Base-by-base conservation (phyloP, 2,329 filamentous ascomycete genomes). In the Fusarium cyanostomum region DNA sequence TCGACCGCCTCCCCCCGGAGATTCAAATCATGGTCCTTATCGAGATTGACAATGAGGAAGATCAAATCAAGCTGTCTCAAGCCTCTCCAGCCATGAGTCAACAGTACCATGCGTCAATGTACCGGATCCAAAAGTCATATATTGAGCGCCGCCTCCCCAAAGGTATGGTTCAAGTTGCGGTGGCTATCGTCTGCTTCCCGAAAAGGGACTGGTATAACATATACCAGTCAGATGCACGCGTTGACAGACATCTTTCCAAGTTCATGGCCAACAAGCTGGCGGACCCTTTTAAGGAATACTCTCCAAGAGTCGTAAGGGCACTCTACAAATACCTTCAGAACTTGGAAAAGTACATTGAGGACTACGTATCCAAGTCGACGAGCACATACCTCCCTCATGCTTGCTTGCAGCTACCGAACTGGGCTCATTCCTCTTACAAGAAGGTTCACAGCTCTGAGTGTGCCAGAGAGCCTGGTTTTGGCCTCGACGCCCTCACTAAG, bases 321-420 rank as follows among this genome's bases (percentile, higher is more conserved):
- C 16, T 53, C 5, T 35, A 50, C 6, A 8, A 21, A 1, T 35
- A 57, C 8, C 16, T 61, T 6, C 13, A 21, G 9, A 24, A 18
- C 5, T 10, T 57, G 2, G 41, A 53, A 6, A 15, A 38, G 5
- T 42, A 49, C 30, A 58, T 58, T 16, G 35, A 42, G n/a, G 58
- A 59, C 27, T 62, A 62, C 11, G 7, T 59, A 9, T 33, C 18
- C 18, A 62, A 62, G 21, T 52, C 52, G 11, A 57, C 59, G 2
- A 41, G 39, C 31, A 2, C 24, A 27, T 49, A 52, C 24, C 37
- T 56, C 3, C 37, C 34, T 5, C 21, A 26, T 4, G 51, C 46
- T 7, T 59, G 39, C 13, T 16, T 54, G 13, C 16, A 34, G 18
- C 41, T 62, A 2, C 56, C 59, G 7, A 11, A 26, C 13, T 52